Evolutionary conservation across 2,329 filamentous ascomycete genomes (phyloP).

Genomic region (Ophiostoma angusticollis): DNA sequence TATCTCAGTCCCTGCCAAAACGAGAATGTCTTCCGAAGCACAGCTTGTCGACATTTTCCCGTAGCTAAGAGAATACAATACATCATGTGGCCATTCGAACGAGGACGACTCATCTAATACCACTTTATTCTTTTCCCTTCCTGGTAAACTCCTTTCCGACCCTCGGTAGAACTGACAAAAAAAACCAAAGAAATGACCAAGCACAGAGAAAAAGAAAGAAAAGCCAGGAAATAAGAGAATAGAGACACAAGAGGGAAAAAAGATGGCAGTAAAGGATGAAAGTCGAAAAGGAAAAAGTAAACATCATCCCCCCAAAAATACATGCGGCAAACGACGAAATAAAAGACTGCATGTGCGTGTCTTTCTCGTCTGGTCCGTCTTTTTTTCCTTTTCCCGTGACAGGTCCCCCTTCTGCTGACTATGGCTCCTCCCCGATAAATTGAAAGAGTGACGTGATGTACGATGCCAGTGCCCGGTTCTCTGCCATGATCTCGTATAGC

Average conservation of each 20-base stretch:
- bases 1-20: no score
- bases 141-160: neutral
- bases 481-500: conserved; percentile 55
- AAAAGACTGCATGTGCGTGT: neutral
- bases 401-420: no score
- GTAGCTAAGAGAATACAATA: no score
- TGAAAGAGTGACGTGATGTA: conserved; percentile 23
- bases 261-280: no score
- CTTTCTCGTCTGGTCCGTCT: neutral
- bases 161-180: neutral
- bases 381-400: neutral
- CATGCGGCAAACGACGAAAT: no score
- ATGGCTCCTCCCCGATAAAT: conserved; percentile 18
- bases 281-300: neutral
- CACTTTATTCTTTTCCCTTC: no score
- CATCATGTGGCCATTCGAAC: no score
- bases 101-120: no score
- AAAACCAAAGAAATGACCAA: conserved; percentile 1
- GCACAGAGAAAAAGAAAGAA: neutral
- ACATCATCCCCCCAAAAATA: no score
- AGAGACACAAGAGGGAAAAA: neutral
- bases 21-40: no score
- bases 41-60: no score
- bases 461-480: conserved; percentile 46
- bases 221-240: neutral